A percentile compares a stretch with the other conserved stretches of the same genome.
phyloP scores from a whole-genome alignment of 345 rosid species.

The Rhizophora mangle region DNA sequence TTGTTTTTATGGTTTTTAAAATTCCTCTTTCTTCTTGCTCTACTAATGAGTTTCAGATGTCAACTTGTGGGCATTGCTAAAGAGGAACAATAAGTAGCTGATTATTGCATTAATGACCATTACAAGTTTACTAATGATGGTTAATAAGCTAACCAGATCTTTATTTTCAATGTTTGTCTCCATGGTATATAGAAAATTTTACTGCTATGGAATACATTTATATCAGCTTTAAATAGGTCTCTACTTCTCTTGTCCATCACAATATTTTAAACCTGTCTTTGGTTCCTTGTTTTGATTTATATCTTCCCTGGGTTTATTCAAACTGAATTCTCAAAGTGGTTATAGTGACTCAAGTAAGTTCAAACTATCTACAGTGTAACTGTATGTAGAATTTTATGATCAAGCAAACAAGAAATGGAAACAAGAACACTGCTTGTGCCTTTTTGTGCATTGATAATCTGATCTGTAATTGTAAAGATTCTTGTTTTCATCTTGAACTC shows the following conservation, averaged over 20 bases:
- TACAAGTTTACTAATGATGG: no score
- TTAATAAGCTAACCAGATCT: no score
- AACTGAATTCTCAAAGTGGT: constrained; percentile 5
- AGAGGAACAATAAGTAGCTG: no score
- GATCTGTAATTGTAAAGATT: not conserved
- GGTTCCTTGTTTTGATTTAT: not conserved
- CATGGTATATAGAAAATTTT: no score
- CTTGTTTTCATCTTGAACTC: not conserved
- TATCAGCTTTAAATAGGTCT: no score
- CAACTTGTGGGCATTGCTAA: no score
- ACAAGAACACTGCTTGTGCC: no score
- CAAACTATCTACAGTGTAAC: not conserved
- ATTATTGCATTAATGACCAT: no score
- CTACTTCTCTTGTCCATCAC: not conserved
- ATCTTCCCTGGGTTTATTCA: not conserved
- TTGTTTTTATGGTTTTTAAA: not conserved
- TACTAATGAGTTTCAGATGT: no score
- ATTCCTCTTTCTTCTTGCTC: not conserved
- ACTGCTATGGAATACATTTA: no score
- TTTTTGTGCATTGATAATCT: not conserved
- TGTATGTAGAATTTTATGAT: not conserved
- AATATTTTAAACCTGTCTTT: not conserved
- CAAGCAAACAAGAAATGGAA: not conserved
- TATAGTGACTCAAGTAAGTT: not conserved
- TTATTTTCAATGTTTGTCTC: no score